These are phyloP conservation scores for Penicillium chermesinum DNA, from an alignment of 495 filamentous ascomycete species.

Conservation along the genomic window DNA sequence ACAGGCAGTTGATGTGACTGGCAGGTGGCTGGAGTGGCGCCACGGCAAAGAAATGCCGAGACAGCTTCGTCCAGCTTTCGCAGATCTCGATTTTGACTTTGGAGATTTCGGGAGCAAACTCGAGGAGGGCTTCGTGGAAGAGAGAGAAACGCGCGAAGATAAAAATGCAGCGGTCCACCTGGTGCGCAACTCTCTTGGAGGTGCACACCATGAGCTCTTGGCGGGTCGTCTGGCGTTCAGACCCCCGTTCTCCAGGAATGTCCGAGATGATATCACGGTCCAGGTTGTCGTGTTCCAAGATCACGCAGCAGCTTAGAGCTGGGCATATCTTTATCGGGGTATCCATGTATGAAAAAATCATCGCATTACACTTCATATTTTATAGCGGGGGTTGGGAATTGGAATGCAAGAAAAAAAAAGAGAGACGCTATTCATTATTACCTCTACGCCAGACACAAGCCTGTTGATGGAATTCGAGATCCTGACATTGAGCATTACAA, in stretches of 20 bases:
- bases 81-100: slow-evolving; percentile 24
- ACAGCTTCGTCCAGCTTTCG: slow-evolving; percentile 11
- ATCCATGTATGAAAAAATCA: too few relatives aligned
- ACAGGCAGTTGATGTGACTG: slow-evolving; percentile 56
- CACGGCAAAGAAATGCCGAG: slow-evolving; percentile 10
- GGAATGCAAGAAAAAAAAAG: too few relatives aligned
- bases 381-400: too few relatives aligned
- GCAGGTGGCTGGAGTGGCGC: slow-evolving; percentile 45
- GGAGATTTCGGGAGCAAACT: slow-evolving; percentile 13
- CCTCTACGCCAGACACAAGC: too few relatives aligned
- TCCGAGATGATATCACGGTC: slow-evolving; percentile 57
- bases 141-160: slow-evolving; percentile 48
- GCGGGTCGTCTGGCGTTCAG: slow-evolving; percentile 45
- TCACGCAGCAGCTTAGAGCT: too few relatives aligned
- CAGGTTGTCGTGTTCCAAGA: slow-evolving; percentile 57
- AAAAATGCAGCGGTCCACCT: slow-evolving; percentile 61
- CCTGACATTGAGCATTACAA: too few relatives aligned
- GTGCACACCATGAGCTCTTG: slow-evolving; percentile 52
- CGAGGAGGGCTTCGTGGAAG: slow-evolving; percentile 24
- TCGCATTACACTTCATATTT: too few relatives aligned
- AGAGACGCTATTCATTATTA: too few relatives aligned
- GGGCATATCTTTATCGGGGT: too few relatives aligned
- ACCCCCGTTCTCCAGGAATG: slow-evolving; percentile 43
- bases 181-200: slow-evolving; percentile 57
- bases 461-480: too few relatives aligned